Percentiles rank a stretch among this genome's conserved stretches.
Evolutionary conservation across 371 early-diverging fungal species (phyloP).

Genomic region (Haplosporangium sp.): DNA sequence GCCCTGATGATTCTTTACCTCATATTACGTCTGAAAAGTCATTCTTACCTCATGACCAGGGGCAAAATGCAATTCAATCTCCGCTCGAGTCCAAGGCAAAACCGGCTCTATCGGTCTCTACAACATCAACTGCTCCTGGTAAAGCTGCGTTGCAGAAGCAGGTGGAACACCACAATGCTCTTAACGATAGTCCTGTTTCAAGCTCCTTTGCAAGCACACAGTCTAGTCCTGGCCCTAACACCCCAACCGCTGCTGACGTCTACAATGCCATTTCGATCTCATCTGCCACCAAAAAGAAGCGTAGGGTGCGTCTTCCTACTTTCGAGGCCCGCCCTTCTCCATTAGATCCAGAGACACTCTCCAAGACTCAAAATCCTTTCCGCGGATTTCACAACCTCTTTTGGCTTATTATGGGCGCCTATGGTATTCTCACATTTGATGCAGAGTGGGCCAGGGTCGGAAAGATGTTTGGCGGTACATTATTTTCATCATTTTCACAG

Average conservation of each 20-base stretch:
- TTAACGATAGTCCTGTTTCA: conserved; percentile 9
- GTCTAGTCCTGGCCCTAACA: conserved; percentile 30
- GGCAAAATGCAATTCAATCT: conserved; percentile 15
- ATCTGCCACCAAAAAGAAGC: conserved; percentile 30
- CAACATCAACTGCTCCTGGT: background rate
- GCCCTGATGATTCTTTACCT: background rate
- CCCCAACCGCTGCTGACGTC: conserved; percentile 25
- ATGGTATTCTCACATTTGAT: conserved; percentile 76
- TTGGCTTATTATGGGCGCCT: conserved; percentile 90
- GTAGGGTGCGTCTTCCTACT: conserved; percentile 47
- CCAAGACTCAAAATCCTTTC: conserved; percentile 63
- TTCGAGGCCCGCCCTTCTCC: conserved; percentile 57
- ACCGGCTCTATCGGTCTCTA: conserved; percentile 5
- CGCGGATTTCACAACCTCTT: conserved; percentile 94
- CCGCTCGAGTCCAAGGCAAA: conserved; percentile 14
- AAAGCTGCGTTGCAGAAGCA: conserved; percentile 4
- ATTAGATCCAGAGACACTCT: conserved; percentile 54
- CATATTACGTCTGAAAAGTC: background rate
- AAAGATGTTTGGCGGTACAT: conserved; percentile 66
- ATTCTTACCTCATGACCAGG: background rate
- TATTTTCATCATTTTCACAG: conserved; percentile 76
- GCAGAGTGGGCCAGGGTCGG: conserved; percentile 80
- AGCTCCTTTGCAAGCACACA: conserved; percentile 25
- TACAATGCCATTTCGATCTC: conserved; percentile 40
- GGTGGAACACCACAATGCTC: background rate